Evolutionary conservation across 2,329 filamentous ascomycete genomes (phyloP), one percentile per base, ranked within the genome.

Genomic region (Trichoderma atroviride): DNA sequence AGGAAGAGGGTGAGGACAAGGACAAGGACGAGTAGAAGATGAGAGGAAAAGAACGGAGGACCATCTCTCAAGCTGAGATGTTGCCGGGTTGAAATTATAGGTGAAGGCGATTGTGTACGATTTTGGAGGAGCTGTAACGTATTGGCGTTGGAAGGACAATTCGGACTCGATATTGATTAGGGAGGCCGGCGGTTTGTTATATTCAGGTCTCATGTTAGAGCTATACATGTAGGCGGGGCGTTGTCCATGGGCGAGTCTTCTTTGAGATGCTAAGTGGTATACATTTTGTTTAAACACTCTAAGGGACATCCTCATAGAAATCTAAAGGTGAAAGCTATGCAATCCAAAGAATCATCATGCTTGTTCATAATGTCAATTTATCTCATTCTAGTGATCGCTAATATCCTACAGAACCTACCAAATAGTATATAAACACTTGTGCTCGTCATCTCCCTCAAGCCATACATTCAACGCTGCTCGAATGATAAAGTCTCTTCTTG

Each of bases 1-100:
- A 83, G 10, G 81, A 79, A 47, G 78, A 79, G 3, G 78, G 78
- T 27, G 77, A 76, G 10, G 76, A 76, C 24, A 76, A 78, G 59
- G 78, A 76, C 29, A 75, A 76, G 71, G 60, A 63, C 9, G 69
- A 72, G 7, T 70, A 59, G 22, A 29, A 13, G 19, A n/a, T 19
- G 10, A n/a, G n/a, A 76, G 71, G 55, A 61, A 14, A 65, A 72
- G 10, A 67, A 33, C 31, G 52, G 31, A 27, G 22, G 29, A 11
- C 2, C 10, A 3, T 57, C 9, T 57, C 55, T 50, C 47, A 24
- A 35, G 52, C 5, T 19, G 16, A 19, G 55, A n/a, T 33, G 16
- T 6, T n/a, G 29, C 3, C 1, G 14, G 29, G 19, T n/a, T 57
- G 55, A 35, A 22, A 33, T 33, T 3, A 5, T 29, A n/a, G 35